Evolutionary conservation across 768 basidiomycete species (phyloP).

Genomic region (Saitozyma sp.): DNA sequence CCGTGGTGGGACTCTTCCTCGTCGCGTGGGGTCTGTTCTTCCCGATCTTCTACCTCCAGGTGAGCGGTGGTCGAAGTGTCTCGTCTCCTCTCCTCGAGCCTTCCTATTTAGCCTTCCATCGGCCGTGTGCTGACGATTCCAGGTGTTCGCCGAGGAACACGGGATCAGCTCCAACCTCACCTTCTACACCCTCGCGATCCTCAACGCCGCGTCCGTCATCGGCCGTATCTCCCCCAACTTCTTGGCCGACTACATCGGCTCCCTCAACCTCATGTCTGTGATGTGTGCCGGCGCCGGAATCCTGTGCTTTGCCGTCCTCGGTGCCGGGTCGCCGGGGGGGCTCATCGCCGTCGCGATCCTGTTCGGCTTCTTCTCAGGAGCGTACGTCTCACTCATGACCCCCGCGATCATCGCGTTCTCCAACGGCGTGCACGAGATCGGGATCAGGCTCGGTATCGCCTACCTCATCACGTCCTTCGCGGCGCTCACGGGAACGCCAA

Average conservation of each 20-base stretch:
- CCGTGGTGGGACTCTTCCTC: constrained; percentile 20
- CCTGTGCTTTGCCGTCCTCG: constrained; percentile 33
- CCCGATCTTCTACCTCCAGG: constrained; percentile 33
- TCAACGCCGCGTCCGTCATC: constrained; percentile 36
- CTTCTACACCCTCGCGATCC: constrained; percentile 30
- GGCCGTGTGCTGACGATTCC: neutral
- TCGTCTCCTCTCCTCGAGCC: neutral
- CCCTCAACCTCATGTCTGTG: constrained; percentile 23
- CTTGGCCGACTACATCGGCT: constrained; percentile 29
- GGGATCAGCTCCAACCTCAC: constrained; percentile 20
- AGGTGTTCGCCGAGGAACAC: constrained; percentile 25
- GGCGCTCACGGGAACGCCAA: constrained; percentile 44
- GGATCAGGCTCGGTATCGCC: constrained; percentile 39
- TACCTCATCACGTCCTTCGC: constrained; percentile 35
- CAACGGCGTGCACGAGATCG: constrained; percentile 34
- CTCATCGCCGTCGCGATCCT: constrained; percentile 38
- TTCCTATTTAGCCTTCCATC: neutral
- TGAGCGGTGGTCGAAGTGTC: constrained; percentile 1
- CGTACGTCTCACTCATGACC: constrained; percentile 36
- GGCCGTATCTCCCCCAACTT: constrained; percentile 32
- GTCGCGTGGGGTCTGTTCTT: constrained; percentile 30
- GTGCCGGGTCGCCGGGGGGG: constrained; percentile 30
- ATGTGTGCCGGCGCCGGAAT: constrained; percentile 27
- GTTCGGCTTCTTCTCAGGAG: constrained; percentile 47
- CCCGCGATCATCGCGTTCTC: constrained; percentile 41